phyloP scores from a whole-genome alignment of 2,329 filamentous ascomycete genomes.

The Colletotrichum abscissum region DNA sequence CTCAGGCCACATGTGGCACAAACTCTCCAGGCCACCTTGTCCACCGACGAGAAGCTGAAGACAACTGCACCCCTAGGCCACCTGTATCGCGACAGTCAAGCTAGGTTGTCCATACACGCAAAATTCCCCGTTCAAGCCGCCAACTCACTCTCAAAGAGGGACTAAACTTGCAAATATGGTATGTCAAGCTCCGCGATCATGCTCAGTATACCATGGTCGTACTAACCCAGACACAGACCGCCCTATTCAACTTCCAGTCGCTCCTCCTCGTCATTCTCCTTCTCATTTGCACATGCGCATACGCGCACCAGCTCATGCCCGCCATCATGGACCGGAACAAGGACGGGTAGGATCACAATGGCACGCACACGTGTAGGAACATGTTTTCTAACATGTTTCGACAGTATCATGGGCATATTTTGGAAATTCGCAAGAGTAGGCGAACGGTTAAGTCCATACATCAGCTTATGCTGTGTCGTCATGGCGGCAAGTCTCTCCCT shows the following conservation, averaged over 20 bases:
- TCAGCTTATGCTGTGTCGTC: slow-evolving; percentile 90
- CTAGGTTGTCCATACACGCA: slow-evolving; percentile 16
- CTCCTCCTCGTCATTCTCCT: slow-evolving; percentile 94
- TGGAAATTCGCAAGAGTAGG: slow-evolving; percentile 97
- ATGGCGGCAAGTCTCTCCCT: slow-evolving; percentile 80
- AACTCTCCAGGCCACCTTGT: slow-evolving; percentile 33
- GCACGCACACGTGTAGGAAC: slow-evolving; percentile 21
- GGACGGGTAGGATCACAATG: slow-evolving; percentile 72
- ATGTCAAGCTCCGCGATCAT: background rate
- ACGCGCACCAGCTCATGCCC: slow-evolving; percentile 90
- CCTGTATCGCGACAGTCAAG: slow-evolving; percentile 15
- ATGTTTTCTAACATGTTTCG: background rate
- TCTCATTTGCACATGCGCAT: slow-evolving; percentile 94
- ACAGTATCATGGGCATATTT: slow-evolving; percentile 83
- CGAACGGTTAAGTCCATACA: slow-evolving; percentile 93
- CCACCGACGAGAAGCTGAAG: slow-evolving; percentile 26
- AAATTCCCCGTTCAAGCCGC: slow-evolving; percentile 12
- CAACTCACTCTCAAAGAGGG: slow-evolving; percentile 16
- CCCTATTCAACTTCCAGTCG: slow-evolving; percentile 98
- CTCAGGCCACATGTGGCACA: slow-evolving; percentile 21
- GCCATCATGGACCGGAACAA: slow-evolving; percentile 93
- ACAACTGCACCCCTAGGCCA: slow-evolving; percentile 11
- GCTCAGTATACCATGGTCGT: background rate
- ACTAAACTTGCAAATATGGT: slow-evolving; percentile 40
- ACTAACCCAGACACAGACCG: slow-evolving; percentile 69